Conservation (phyloP, 202 grass and related monocot genomes). For the Tripidium arundinaceum region DNA sequence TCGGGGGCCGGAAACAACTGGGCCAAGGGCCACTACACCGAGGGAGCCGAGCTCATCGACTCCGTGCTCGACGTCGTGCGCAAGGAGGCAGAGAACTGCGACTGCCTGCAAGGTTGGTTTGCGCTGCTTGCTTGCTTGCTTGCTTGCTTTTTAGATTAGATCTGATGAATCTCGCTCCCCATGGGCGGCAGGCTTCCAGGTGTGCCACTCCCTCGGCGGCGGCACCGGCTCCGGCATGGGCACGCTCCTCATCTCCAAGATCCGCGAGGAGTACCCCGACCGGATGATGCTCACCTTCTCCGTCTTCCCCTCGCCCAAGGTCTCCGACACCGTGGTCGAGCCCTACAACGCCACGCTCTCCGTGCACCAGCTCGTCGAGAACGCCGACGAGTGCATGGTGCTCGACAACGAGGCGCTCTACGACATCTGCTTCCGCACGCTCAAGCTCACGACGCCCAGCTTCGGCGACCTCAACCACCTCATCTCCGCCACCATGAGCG, state of each 20-base stretch:
- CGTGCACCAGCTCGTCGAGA: constrained; percentile 74
- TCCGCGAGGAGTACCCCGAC: constrained; percentile 90
- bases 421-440: constrained; percentile 74
- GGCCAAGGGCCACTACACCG: constrained; percentile 92
- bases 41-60: constrained; percentile 90
- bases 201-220: constrained; percentile 86
- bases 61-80: constrained; percentile 75
- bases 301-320: constrained; percentile 67
- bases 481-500: constrained; percentile 83
- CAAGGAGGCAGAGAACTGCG: constrained; percentile 88
- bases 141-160: no score
- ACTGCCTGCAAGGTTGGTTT: constrained; percentile 63
- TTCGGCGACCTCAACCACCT: constrained; percentile 80
- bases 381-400: constrained; percentile 82
- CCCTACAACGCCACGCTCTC: constrained; percentile 76
- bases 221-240: constrained; percentile 92
- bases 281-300: constrained; percentile 76
- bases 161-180: no score
- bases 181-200: no score
- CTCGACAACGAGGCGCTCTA: constrained; percentile 76
- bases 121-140: no score
- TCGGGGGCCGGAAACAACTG: constrained; percentile 84
- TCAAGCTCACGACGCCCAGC: constrained; percentile 61
- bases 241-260: constrained; percentile 84
- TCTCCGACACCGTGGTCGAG: constrained; percentile 68